Evolutionary conservation across 1,284 basidiomycete species (phyloP), one percentile per base, ranked within the genome.

Genomic region (Psilocybe mexicana): DNA sequence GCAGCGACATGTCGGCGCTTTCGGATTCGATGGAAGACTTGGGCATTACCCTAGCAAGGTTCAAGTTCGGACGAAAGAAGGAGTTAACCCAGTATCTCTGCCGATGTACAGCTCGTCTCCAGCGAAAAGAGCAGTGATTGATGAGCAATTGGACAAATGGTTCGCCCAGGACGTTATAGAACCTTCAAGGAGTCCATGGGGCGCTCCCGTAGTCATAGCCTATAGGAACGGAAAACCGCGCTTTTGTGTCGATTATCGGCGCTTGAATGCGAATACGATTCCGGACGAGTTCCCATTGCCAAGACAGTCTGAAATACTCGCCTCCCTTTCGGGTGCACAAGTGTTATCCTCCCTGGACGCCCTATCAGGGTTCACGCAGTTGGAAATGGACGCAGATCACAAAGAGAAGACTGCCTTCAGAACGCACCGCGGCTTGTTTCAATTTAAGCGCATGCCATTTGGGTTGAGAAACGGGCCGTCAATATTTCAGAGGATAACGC

Each of bases 211-310:
- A 7, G 43, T 67, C 0, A 54, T 69, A 0, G 64, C 66, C 6
- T 69, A 67, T 24, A 12, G 65, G 0, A 69, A 69, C 43, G 62
- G 59, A 1, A 68, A 68, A 49, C 64, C 68, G 1, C 55, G 64
- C 5, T 25, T 67, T 2, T 63, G 64, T 0, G 42, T 67, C 1
- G 68, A 69, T 26, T 60, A 59, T n/a, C 53, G 61, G 0, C 63
- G 60, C 23, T 36, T 67, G 0, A 66, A 67, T 33, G 61, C 50
- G 1, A 43, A 46, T 6, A 62, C 52, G 66, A 69, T 75, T 0
- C 67, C 72, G 0, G 76, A 79, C 58, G 72, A 78, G 59, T 79
- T 75, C 58, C 77, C 75, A 0, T 65, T 80, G 11, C 77, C 77
- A 0, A 48, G 68, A 18, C 74, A 76, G 49, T 52, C 58, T 0